phyloP scores from a whole-genome alignment of 768 basidiomycete genomes.

The Agaricus blazei region DNA sequence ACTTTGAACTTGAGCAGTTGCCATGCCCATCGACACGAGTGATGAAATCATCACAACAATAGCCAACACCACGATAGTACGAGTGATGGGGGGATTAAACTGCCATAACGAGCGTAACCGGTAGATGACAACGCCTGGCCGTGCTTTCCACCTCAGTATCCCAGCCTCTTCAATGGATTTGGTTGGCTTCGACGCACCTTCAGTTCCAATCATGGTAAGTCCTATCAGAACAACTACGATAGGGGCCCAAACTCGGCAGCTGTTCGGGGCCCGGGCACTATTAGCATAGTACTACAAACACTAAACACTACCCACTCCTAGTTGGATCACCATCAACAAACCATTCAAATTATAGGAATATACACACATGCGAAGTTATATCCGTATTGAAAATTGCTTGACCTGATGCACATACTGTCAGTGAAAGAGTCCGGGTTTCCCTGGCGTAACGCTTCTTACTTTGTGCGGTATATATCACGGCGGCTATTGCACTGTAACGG shows the following conservation, averaged over 20 bases:
- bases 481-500: background rate
- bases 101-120: slow-evolving; percentile 1
- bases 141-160: background rate
- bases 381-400: background rate
- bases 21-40: background rate
- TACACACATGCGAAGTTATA: background rate
- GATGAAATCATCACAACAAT: background rate
- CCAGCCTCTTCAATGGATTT: background rate
- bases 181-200: background rate
- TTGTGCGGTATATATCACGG: background rate
- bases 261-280: background rate
- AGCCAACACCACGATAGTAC: background rate
- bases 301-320: background rate
- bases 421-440: background rate
- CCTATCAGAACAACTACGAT: background rate
- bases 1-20: background rate
- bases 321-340: background rate
- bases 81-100: background rate
- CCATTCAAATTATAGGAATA: background rate
- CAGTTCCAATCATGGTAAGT: background rate
- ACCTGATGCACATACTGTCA: background rate
- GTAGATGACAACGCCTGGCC: background rate
- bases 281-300: background rate
- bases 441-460: background rate
- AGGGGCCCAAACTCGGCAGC: background rate